Percentiles rank a stretch among this genome's conserved stretches.
phyloP scores from a whole-genome alignment of 495 filamentous ascomycete species.

The Halenospora varia region DNA sequence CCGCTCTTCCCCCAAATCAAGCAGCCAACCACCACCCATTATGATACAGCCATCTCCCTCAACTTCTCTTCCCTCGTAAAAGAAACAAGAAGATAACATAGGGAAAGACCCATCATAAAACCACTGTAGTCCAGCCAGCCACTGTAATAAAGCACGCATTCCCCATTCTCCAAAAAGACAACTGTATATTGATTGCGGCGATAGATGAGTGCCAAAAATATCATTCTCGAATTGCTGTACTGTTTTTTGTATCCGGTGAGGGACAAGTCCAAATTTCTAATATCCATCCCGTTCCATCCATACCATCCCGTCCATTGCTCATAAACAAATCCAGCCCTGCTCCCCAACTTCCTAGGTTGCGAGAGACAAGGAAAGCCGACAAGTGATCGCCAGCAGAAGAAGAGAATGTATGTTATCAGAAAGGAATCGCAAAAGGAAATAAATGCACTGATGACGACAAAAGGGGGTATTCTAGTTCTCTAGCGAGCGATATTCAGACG shows the following conservation, averaged over 20 bases:
- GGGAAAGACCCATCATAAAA: slow-evolving; percentile 2
- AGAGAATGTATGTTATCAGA: slow-evolving; percentile 15
- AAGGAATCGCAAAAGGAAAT: slow-evolving; percentile 5
- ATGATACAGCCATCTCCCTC: slow-evolving; percentile 7
- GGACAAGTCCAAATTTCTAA: slow-evolving; percentile 14
- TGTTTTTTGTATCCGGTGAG: slow-evolving; percentile 21
- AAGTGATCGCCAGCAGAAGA: slow-evolving; percentile 11
- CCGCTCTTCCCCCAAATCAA: too few species aligned
- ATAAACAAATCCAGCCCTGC: not conserved
- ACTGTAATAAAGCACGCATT: not conserved
- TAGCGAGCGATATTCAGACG: slow-evolving; percentile 13
- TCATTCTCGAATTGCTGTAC: not conserved
- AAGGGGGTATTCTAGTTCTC: slow-evolving; percentile 24
- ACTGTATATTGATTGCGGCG: too few species aligned
- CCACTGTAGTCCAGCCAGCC: too few species aligned
- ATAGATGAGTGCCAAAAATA: too few species aligned
- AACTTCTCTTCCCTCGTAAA: not conserved
- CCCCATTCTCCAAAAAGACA: too few species aligned
- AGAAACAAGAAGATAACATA: not conserved
- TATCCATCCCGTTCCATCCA: slow-evolving; percentile 7
- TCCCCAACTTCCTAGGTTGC: not conserved
- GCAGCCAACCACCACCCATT: slow-evolving; percentile 3
- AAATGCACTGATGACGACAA: slow-evolving; percentile 11
- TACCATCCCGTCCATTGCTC: not conserved
- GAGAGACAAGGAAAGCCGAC: not conserved